phyloP scores from a whole-genome alignment of 2,329 filamentous ascomycete species.

The Trichoderma sp. region DNA sequence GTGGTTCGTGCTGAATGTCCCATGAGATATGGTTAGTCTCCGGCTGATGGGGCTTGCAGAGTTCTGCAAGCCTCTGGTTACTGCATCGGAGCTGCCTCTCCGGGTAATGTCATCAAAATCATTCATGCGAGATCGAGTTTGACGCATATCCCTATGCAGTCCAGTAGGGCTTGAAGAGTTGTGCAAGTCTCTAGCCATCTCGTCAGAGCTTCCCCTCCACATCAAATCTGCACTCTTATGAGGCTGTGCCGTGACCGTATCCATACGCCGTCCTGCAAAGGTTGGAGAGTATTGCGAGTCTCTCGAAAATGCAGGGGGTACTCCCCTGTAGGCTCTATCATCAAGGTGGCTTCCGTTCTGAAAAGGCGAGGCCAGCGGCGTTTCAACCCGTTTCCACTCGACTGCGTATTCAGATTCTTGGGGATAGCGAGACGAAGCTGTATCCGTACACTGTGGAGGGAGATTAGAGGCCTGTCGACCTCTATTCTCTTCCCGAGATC shows the following conservation, averaged over 20 bases:
- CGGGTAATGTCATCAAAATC: slow-evolving; percentile 16
- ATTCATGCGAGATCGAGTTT: neutral
- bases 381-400: neutral
- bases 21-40: slow-evolving; percentile 48
- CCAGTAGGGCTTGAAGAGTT: neutral
- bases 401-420: neutral
- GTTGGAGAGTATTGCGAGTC: neutral
- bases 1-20: slow-evolving; percentile 43
- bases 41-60: slow-evolving; percentile 21
- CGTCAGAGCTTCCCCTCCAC: neutral
- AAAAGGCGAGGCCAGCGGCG: neutral
- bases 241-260: neutral
- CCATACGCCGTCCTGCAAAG: neutral
- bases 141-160: neutral
- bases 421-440: neutral
- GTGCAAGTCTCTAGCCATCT: neutral
- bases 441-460: neutral
- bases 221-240: neutral
- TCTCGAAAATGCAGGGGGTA: neutral
- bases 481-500: neutral
- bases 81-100: neutral
- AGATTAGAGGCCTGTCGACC: neutral
- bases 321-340: neutral
- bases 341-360: neutral
- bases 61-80: neutral